These are phyloP conservation scores for Apiospora sp. DNA, from an alignment of 2,329 filamentous ascomycete species.

Conservation along the genomic window DNA sequence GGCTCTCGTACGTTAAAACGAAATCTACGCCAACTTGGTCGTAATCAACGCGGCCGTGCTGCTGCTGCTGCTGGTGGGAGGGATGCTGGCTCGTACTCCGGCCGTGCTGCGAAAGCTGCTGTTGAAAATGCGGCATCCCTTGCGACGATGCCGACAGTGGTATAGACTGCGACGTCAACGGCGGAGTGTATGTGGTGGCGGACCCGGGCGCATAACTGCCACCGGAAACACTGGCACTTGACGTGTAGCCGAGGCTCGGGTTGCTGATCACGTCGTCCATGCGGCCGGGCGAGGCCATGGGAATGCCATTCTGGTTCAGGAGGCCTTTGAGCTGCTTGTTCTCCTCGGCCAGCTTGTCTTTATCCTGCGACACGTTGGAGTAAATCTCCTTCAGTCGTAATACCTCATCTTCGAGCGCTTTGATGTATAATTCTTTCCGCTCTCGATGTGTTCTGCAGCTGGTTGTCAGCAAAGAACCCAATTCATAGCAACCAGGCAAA, in stretches of 20 bases:
- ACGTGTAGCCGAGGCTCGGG: constrained; percentile 56
- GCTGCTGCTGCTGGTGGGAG: constrained; percentile 37
- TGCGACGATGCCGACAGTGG: constrained; percentile 48
- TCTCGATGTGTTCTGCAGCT: constrained; percentile 86
- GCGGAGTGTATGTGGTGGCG: constrained; percentile 56
- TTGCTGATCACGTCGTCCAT: constrained; percentile 56
- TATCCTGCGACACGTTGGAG: constrained; percentile 76
- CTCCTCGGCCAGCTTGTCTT: constrained; percentile 78
- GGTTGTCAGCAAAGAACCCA: constrained; percentile 26
- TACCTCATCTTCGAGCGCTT: constrained; percentile 90
- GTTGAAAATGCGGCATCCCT: constrained; percentile 28
- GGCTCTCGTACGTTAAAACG: constrained; percentile 82
- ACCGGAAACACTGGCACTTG: constrained; percentile 66
- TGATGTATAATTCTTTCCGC: constrained; percentile 95
- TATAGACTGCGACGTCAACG: constrained; percentile 53
- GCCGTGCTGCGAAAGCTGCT: constrained; percentile 40
- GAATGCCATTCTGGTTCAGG: constrained; percentile 61
- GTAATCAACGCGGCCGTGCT: constrained; percentile 66
- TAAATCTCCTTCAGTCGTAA: constrained; percentile 88
- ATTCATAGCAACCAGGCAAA: not conserved
- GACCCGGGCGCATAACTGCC: constrained; percentile 63
- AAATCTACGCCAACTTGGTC: constrained; percentile 89
- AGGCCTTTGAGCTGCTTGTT: constrained; percentile 75
- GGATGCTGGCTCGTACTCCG: constrained; percentile 32
- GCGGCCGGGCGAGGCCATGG: constrained; percentile 40